A percentile compares a stretch with the other conserved stretches of the same genome.
These are phyloP conservation scores for Mycena maculata DNA, from an alignment of 768 basidiomycete species.

Conservation along the genomic window DNA sequence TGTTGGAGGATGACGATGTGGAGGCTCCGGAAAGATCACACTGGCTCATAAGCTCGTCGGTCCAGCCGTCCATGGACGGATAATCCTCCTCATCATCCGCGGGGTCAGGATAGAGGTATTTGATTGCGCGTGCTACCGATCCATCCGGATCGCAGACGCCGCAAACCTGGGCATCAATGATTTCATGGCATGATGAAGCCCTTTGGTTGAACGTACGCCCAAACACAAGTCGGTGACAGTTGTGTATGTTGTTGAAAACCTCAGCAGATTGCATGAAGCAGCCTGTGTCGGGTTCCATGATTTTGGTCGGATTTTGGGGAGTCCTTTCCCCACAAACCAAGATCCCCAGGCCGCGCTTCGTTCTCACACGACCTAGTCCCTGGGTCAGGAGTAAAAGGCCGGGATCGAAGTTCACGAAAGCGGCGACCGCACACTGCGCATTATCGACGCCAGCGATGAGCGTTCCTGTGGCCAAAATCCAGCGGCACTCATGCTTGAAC, in stretches of 20 bases:
- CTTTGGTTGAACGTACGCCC: not conserved
- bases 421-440: not conserved
- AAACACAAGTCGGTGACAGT: not conserved
- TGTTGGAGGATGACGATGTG: not conserved
- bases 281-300: not conserved
- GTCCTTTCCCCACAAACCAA: not conserved
- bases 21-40: not conserved
- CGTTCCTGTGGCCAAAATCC: not conserved
- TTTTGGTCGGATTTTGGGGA: not conserved
- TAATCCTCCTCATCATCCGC: not conserved
- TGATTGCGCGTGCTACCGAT: not conserved
- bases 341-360: not conserved
- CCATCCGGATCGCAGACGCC: not conserved
- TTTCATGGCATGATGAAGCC: not conserved
- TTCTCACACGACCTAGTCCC: not conserved
- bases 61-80: not conserved
- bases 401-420: not conserved
- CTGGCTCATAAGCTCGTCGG: not conserved
- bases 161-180: not conserved
- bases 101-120: not conserved
- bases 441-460: slow-evolving; percentile 9
- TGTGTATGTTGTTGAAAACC: not conserved
- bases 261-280: not conserved
- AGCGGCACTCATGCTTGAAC: not conserved
- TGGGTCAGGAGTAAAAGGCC: not conserved